A percentile compares a stretch with the other conserved stretches of the same genome.
Conservation (phyloP, 768 basidiomycete species). For the Tephrocybe rancida region DNA sequence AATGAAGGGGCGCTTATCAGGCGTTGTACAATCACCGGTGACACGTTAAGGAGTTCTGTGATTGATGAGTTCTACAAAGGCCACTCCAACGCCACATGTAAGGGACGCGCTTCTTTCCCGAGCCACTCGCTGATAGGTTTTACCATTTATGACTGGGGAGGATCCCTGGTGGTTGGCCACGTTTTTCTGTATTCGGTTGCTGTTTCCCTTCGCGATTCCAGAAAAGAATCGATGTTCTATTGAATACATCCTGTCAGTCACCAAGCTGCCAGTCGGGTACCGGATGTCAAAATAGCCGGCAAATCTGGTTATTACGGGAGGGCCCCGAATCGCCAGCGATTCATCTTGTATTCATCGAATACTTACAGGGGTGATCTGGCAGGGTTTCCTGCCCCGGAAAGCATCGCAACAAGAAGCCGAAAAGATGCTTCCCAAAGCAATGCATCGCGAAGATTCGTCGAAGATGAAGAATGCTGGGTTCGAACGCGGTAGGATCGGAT, state of each 20-base stretch:
- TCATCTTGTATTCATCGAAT: too few relatives aligned
- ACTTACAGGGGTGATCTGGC: too few relatives aligned
- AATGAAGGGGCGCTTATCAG: constrained; percentile 1
- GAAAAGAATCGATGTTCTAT: not conserved
- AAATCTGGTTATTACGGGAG: not conserved
- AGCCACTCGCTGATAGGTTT: not conserved
- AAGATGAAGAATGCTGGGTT: too few relatives aligned
- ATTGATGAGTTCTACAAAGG: not conserved
- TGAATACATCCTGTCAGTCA: not conserved
- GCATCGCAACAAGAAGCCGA: too few relatives aligned
- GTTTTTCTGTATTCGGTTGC: not conserved
- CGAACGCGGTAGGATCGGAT: too few relatives aligned
- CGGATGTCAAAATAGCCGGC: not conserved
- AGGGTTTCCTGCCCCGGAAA: too few relatives aligned
- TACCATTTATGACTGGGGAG: not conserved
- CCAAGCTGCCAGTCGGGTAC: not conserved
- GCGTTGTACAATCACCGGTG: not conserved
- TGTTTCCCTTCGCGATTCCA: not conserved
- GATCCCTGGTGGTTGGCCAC: not conserved
- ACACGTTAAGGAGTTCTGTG: not conserved
- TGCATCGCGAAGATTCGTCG: too few relatives aligned
- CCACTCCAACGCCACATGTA: constrained; percentile 4
- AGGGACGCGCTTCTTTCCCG: not conserved
- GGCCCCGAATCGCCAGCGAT: not conserved
- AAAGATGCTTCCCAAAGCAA: too few relatives aligned